Percentiles rank a stretch among this genome's conserved stretches.
Conservation (phyloP, 257 asterid species). For the Plectranthus barbatus region DNA sequence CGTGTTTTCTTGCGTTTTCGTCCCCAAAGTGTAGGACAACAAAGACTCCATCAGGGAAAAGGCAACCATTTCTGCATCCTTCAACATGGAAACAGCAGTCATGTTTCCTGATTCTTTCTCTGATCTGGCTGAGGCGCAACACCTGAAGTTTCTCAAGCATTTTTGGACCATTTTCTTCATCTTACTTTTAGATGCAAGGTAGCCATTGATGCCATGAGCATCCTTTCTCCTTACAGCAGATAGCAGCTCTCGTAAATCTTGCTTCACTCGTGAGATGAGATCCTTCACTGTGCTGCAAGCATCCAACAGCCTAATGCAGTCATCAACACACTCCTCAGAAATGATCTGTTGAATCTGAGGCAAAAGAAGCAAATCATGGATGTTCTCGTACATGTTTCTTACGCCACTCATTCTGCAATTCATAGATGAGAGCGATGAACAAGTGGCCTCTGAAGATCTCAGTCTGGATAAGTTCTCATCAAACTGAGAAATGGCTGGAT, state of each 20-base stretch:
- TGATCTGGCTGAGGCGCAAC: not conserved
- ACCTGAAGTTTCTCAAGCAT: not conserved
- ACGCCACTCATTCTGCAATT: not conserved
- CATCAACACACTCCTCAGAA: not conserved
- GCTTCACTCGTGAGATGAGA: constrained; percentile 9
- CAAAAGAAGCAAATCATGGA: not conserved
- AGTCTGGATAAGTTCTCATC: not conserved
- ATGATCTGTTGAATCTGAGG: not conserved
- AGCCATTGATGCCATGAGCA: not conserved
- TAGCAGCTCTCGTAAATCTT: constrained; percentile 15
- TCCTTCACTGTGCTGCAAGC: constrained; percentile 16
- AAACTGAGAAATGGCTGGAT: not conserved
- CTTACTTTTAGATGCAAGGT: not conserved
- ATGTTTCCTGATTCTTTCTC: not conserved
- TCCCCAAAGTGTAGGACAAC: not conserved
- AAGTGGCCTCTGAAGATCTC: not conserved
- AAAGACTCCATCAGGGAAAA: not conserved
- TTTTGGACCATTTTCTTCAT: not conserved
- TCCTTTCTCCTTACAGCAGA: constrained; percentile 19
- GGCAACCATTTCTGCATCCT: not conserved
- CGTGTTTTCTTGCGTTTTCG: not conserved
- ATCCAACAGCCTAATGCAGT: not conserved
- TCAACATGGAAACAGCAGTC: not conserved
- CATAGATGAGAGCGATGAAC: not conserved
- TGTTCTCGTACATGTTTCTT: not conserved